These are phyloP conservation scores for Sporothrix sp. DNA, from an alignment of 2,329 filamentous ascomycete genomes.

Conservation along the genomic window DNA sequence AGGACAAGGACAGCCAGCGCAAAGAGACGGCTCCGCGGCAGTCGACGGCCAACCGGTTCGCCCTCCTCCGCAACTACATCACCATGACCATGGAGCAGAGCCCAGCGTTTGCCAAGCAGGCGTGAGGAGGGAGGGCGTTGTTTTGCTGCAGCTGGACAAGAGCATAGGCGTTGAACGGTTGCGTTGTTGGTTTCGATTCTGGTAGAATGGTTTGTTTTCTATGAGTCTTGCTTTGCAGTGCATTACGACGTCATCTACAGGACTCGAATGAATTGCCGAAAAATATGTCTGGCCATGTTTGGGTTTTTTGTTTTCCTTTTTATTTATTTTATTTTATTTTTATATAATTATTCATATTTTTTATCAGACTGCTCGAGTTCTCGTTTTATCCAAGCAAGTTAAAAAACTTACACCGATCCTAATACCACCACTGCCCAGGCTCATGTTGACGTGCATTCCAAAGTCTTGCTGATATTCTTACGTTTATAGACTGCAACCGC, in stretches of 20 bases:
- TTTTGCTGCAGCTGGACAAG: no score
- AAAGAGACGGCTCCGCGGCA: conserved; percentile 17
- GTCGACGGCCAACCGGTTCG: conserved; percentile 57
- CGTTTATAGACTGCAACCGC: no score
- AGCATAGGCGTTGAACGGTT: neutral
- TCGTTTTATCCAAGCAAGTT: no score
- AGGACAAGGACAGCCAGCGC: neutral
- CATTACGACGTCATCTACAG: no score
- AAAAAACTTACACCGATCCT: no score
- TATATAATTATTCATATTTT: no score
- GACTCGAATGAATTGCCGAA: no score
- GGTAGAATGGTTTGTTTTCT: neutral
- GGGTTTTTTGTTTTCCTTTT: neutral
- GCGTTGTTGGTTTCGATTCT: neutral
- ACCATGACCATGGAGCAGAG: conserved; percentile 84
- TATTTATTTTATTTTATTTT: neutral
- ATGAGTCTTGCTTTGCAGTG: no score
- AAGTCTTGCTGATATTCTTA: no score
- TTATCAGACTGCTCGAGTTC: no score
- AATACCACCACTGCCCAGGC: no score
- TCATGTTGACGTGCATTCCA: no score
- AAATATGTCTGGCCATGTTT: neutral
- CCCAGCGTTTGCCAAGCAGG: conserved; percentile 52
- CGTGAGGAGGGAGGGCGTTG: neutral
- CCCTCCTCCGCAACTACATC: conserved; percentile 73